These are phyloP conservation scores for Kwoniella shivajii DNA, from an alignment of 1,284 basidiomycete genomes.

Conservation along the genomic window DNA sequence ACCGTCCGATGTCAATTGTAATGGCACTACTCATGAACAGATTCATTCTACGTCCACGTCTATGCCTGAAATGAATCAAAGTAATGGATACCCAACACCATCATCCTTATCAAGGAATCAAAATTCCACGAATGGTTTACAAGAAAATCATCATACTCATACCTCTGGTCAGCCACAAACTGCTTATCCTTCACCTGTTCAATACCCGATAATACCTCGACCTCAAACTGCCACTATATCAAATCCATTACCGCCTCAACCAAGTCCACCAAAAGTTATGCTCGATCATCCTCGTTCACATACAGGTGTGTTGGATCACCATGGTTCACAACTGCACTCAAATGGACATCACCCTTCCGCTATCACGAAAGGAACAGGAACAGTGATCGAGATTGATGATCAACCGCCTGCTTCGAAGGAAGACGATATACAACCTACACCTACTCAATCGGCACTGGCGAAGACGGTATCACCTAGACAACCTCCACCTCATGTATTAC, in stretches of 20 bases:
- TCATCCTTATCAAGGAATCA: not conserved
- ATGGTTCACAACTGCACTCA: no score
- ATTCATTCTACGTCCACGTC: not conserved
- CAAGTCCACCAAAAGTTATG: no score
- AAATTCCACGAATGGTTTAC: no score
- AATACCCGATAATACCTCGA: not conserved
- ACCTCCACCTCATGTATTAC: slow-evolving; percentile 8
- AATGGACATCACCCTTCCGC: no score
- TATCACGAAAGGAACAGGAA: no score
- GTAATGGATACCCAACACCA: not conserved
- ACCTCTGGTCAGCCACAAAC: not conserved
- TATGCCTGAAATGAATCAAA: not conserved
- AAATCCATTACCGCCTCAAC: not conserved
- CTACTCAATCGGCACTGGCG: not conserved
- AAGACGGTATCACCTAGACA: not conserved
- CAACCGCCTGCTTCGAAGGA: no score
- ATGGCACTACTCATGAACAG: not conserved
- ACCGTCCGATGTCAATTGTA: not conserved
- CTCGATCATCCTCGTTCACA: no score
- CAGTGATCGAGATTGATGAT: no score
- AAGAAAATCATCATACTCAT: no score
- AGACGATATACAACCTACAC: not conserved
- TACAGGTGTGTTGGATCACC: no score
- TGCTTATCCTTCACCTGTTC: not conserved
- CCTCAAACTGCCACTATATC: not conserved